Conservation (phyloP, 371 early-diverging fungal species). For the Apophysomyces sp. region DNA sequence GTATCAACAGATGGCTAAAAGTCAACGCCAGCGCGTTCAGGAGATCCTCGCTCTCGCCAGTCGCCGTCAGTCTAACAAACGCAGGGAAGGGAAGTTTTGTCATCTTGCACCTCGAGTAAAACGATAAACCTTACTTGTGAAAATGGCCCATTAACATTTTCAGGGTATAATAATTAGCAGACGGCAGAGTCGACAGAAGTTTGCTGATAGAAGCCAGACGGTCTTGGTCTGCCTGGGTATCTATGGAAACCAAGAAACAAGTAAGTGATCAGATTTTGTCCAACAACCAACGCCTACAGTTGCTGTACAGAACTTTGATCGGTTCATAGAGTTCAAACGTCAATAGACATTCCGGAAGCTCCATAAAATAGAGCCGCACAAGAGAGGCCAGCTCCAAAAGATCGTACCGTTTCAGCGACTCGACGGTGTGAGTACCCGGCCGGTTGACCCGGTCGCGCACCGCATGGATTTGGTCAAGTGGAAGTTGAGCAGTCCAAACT, state of each 20-base stretch:
- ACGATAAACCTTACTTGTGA: conserved; percentile 43
- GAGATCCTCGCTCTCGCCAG: background rate
- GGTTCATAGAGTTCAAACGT: conserved; percentile 78
- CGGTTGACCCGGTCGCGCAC: conserved; percentile 62
- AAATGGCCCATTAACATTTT: conserved; percentile 49
- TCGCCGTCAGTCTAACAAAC: background rate
- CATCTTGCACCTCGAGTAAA: too few relatives aligned
- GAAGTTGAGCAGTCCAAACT: conserved; percentile 61
- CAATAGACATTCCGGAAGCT: conserved; percentile 69
- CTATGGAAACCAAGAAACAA: too few relatives aligned
- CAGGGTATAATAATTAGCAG: conserved; percentile 52
- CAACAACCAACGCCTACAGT: conserved; percentile 38
- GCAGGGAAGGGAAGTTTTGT: too few relatives aligned
- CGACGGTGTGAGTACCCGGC: conserved; percentile 29
- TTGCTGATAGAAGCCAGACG: conserved; percentile 48
- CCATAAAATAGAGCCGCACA: conserved; percentile 68
- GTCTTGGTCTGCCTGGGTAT: conserved; percentile 37
- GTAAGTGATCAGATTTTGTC: too few relatives aligned
- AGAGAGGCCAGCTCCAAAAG: conserved; percentile 59
- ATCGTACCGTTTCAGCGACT: conserved; percentile 57
- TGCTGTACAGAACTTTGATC: conserved; percentile 64
- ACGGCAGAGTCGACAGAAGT: conserved; percentile 50
- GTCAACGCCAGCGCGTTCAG: conserved; percentile 21
- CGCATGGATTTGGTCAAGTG: conserved; percentile 59
- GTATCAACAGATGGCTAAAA: conserved; percentile 58